Conservation (phyloP, 345 rosid genomes). For the Heritiera fomes region DNA sequence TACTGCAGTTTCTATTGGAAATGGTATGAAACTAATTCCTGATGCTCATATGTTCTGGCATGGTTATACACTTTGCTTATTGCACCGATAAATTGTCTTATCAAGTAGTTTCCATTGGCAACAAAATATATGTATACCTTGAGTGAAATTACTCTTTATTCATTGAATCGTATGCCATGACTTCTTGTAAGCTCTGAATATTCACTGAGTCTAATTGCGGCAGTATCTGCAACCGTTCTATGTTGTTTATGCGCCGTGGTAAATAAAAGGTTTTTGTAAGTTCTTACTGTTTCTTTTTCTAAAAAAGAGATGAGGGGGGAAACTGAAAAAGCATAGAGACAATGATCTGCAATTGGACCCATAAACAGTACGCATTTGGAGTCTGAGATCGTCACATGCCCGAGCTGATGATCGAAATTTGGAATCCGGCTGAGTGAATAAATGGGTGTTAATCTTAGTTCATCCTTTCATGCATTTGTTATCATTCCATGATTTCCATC, state of each 20-base stretch:
- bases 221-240: no score
- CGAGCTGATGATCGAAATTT: neutral
- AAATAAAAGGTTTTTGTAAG: no score
- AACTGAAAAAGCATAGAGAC: no score
- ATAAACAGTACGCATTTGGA: no score
- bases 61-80: neutral
- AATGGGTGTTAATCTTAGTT: neutral
- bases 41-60: neutral
- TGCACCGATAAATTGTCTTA: neutral
- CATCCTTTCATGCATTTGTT: no score
- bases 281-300: no score
- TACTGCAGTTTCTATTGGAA: slow-evolving; percentile 64
- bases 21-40: slow-evolving; percentile 48
- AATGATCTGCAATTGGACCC: no score
- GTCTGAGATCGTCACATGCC: neutral
- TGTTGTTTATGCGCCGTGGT: no score
- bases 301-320: no score
- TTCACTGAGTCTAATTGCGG: no score
- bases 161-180: neutral
- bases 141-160: neutral
- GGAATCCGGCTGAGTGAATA: neutral
- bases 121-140: neutral
- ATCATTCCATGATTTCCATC: neutral
- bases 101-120: no score
- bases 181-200: no score